Base-by-base conservation (phyloP, 768 basidiomycete species). In the Termitomyces sp. region DNA sequence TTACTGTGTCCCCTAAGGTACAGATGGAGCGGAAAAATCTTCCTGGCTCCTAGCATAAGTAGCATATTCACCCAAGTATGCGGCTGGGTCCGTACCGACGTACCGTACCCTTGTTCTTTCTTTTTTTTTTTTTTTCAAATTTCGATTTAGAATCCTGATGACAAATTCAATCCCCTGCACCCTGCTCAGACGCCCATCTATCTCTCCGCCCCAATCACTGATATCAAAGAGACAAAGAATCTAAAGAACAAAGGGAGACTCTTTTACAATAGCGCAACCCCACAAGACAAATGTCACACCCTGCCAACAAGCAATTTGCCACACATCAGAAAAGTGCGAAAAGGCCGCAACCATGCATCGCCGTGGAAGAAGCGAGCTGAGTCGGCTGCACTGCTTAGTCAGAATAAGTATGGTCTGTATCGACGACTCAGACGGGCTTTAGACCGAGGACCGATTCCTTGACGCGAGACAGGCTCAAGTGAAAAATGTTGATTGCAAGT, bases 1-100 rank as follows among this genome's bases (percentile, higher is more conserved):
- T 4, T 18, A 26, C 12, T 10, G 26, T 6, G 56, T 54, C 45
- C 56, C 60, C 51, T 56, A 34, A 59, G 57, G 61, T 28, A 61
- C 50, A 46, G n/a, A 20, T 12, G 39, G 39, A 20, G 39, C 39
- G 39, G 39, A 20, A 18, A 37, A 41, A 41, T 18, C 39, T 20
- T 41, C n/a, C n/a, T 20, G 5, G 9, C 37, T 18, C 37, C 37
- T 37, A 18, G 37, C 16, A 37, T 37, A n/a, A n/a, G n/a, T n/a
- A n/a, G n/a, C n/a, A n/a, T 36, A 5, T 15, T 15, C 5, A 36
- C 12, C 13, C 36, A 51, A 26, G 24, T 28, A 22, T 5, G 34
- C 22, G 20, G 31, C 47, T 48, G 47, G 29, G 29, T 47, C 22
- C 44, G 44, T 26, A 16, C 28, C 33, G 33, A 3, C 36, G 0